phyloP scores from a whole-genome alignment of 2,329 filamentous ascomycete species.

The Xylariaceae sp. region DNA sequence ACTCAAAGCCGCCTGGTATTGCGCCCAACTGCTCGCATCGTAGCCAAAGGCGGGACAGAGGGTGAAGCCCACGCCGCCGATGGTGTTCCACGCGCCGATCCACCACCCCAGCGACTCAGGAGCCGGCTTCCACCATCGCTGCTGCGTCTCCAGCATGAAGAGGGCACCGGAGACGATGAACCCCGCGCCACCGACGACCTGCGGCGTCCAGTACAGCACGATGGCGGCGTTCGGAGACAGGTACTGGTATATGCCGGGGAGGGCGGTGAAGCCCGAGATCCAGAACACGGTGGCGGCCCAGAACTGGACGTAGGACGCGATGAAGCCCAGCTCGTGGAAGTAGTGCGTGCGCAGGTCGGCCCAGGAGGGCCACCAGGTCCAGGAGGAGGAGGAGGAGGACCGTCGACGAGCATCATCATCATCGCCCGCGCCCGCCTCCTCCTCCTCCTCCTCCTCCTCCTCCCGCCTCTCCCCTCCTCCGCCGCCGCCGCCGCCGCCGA shows the following conservation, averaged over 20 bases:
- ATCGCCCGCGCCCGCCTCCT: not conserved
- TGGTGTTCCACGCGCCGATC: not conserved
- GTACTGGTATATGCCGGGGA: constrained; percentile 5
- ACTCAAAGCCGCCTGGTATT: not conserved
- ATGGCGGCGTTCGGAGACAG: constrained; percentile 4
- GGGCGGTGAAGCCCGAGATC: constrained; percentile 9
- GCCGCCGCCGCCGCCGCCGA: not conserved
- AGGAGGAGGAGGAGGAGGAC: no score
- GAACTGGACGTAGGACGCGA: constrained; percentile 7
- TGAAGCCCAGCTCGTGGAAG: constrained; percentile 8
- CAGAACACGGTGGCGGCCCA: constrained; percentile 9
- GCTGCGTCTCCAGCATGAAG: not conserved
- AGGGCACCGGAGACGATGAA: not conserved
- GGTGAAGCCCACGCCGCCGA: not conserved
- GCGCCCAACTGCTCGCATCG: not conserved
- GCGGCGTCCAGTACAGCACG: constrained; percentile 8
- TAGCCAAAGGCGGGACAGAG: not conserved
- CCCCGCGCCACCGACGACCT: constrained; percentile 3
- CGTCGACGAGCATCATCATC: no score
- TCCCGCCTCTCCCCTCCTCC: no score
- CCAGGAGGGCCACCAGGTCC: constrained; percentile 9
- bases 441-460: not conserved
- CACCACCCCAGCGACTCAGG: not conserved
- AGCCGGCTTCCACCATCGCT: not conserved
- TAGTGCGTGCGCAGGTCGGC: constrained; percentile 8